A percentile compares a stretch with the other conserved stretches of the same genome.
Conservation (phyloP, 345 rosid species). For the Carallia brachiata region DNA sequence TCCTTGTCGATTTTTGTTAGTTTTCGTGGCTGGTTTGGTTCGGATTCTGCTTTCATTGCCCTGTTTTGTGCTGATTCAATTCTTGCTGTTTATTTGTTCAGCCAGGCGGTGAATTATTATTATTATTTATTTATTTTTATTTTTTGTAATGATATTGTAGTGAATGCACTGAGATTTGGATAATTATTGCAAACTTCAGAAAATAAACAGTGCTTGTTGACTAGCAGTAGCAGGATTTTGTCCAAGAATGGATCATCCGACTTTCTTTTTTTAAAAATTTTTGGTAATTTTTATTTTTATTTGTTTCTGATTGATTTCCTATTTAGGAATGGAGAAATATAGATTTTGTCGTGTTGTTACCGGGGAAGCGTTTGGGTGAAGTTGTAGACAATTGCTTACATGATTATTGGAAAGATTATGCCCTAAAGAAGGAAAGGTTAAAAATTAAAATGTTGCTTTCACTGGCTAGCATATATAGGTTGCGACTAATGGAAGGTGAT, state of each 20-base stretch:
- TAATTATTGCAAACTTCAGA: conserved; percentile 27
- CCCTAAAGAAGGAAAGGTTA: conserved; percentile 2
- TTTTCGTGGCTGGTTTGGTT: conserved; percentile 12
- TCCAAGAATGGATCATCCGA: conserved; percentile 21
- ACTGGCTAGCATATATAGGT: not conserved
- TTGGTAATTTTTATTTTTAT: not conserved
- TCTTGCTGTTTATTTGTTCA: conserved; percentile 28
- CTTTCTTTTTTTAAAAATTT: not conserved
- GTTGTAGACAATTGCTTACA: conserved; percentile 9
- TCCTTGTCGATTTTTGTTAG: conserved; percentile 2
- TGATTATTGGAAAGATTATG: not conserved
- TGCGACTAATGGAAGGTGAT: conserved; percentile 1
- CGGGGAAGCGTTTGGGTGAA: conserved; percentile 4
- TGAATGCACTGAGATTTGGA: conserved; percentile 37
- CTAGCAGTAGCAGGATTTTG: conserved; percentile 16
- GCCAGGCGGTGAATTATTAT: conserved; percentile 3
- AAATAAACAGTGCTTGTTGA: conserved; percentile 20
- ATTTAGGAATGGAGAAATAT: no score
- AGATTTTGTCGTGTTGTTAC: conserved; percentile 10
- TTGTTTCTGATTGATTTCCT: no score
- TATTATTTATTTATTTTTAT: not conserved
- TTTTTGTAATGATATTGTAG: conserved; percentile 21
- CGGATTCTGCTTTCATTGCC: conserved; percentile 28
- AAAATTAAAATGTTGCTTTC: conserved; percentile 7
- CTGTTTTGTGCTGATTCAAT: conserved; percentile 28